Percentiles rank a stretch among this genome's conserved stretches.
Evolutionary conservation across 345 rosid genomes (phyloP).

Genomic region (Citropsis articulata): DNA sequence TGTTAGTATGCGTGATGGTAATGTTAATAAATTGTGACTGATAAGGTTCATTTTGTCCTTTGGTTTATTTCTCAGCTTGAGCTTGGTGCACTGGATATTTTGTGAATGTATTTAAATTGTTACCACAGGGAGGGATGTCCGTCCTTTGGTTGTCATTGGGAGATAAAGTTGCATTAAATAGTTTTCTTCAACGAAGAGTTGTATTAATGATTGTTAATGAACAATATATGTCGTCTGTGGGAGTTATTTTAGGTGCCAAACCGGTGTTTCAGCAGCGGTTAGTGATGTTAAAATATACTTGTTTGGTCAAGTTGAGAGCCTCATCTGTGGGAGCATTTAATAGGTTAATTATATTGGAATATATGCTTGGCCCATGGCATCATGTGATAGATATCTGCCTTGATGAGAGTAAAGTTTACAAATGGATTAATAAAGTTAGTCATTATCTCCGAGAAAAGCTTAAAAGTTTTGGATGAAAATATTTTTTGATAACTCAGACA

Average conservation of each 20-base stretch:
- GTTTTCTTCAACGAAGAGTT: background rate
- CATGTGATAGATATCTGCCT: background rate
- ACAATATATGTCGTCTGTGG: background rate
- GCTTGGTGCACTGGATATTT: background rate
- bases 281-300: background rate
- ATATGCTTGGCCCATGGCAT: background rate
- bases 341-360: background rate
- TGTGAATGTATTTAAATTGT: background rate
- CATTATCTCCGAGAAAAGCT: background rate
- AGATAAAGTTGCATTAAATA: background rate
- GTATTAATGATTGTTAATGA: background rate
- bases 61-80: background rate
- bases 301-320: background rate
- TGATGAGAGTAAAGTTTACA: background rate
- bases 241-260: background rate
- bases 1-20: background rate
- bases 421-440: background rate
- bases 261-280: background rate
- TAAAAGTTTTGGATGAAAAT: background rate
- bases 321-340: background rate
- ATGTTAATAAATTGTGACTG: background rate
- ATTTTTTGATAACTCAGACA: background rate
- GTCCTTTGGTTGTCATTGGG: background rate
- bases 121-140: background rate
- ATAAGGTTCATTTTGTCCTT: background rate